phyloP scores from a whole-genome alignment of 2,329 filamentous ascomycete species.

The Fusarium cicatricum region DNA sequence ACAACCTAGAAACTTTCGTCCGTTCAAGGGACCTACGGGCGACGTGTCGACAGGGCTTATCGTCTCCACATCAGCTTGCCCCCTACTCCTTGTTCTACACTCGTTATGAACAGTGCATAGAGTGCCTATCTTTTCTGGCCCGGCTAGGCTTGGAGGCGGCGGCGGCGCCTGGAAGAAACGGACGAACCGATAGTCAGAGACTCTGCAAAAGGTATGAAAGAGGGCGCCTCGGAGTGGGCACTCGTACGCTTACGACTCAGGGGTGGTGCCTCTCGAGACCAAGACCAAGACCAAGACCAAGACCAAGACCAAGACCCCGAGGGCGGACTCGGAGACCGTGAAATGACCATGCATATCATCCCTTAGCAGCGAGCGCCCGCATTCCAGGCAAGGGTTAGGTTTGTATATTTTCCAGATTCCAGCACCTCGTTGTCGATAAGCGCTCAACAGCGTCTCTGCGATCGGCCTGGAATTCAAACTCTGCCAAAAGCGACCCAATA shows the following conservation, averaged over 20 bases:
- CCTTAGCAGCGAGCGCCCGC: constrained; percentile 12
- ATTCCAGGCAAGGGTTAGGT: constrained; percentile 15
- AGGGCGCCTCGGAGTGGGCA: constrained; percentile 32
- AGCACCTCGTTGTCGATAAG: neutral
- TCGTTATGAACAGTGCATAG: constrained; percentile 15
- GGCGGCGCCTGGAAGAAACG: constrained; percentile 18
- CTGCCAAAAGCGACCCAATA: constrained; percentile 14
- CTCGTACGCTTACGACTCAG: constrained; percentile 22
- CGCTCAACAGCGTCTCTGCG: neutral
- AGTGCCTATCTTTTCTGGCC: constrained; percentile 16
- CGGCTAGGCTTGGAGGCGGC: constrained; percentile 16
- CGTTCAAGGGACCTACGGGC: constrained; percentile 15
- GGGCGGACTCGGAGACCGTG: neutral
- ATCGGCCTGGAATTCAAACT: constrained; percentile 18
- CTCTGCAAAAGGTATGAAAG: constrained; percentile 15
- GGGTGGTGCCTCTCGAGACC: too few relatives aligned
- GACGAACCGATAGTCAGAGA: constrained; percentile 27
- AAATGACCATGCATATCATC: too few relatives aligned
- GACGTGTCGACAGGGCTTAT: constrained; percentile 29
- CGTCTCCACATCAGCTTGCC: constrained; percentile 31
- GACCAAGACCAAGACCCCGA: too few relatives aligned
- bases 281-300: too few relatives aligned
- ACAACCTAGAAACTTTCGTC: constrained; percentile 10
- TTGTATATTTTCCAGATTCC: constrained; percentile 7
- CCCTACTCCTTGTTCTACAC: constrained; percentile 13